A percentile compares a stretch with the other conserved stretches of the same genome.
Conservation (phyloP, 2,329 filamentous ascomycete species). For the Basipetospora sp. region DNA sequence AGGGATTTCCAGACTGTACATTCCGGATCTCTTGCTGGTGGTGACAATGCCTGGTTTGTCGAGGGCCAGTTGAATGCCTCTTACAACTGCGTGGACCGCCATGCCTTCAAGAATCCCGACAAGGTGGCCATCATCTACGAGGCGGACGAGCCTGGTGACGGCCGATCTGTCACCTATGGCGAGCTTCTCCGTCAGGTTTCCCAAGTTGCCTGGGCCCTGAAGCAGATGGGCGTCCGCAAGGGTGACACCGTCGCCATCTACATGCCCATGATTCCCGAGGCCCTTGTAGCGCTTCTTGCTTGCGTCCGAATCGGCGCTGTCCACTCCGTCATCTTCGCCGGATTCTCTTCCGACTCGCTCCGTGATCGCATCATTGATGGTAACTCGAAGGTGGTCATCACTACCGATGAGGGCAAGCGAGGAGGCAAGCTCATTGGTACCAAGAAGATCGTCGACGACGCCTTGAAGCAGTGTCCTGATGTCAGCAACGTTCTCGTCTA, state of each 20-base stretch:
- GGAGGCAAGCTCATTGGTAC: conserved; percentile 94
- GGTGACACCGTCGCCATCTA: conserved; percentile 96
- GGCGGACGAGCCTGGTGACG: conserved; percentile 76
- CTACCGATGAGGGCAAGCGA: conserved; percentile 91
- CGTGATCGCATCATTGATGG: conserved; percentile 89
- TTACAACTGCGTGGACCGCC: conserved; percentile 93
- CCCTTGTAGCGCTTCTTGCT: conserved; percentile 77
- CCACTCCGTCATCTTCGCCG: conserved; percentile 94
- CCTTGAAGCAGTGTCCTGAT: conserved; percentile 85
- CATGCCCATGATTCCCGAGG: conserved; percentile 97
- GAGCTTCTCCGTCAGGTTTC: conserved; percentile 89
- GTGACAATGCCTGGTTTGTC: conserved; percentile 86
- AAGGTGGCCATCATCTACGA: conserved; percentile 97
- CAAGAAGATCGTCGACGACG: conserved; percentile 98
- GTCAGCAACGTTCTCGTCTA: conserved; percentile 77
- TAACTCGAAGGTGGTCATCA: conserved; percentile 85
- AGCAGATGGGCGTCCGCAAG: conserved; percentile 91
- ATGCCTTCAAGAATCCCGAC: conserved; percentile 87
- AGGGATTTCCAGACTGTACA: conserved; percentile 82
- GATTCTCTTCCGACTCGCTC: conserved; percentile 91
- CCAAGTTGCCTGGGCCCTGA: conserved; percentile 71
- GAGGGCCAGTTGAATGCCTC: conserved; percentile 89
- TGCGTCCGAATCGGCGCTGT: conserved; percentile 85
- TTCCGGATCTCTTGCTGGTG: conserved; percentile 58
- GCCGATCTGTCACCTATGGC: conserved; percentile 79